Evolutionary conservation across 73 alveolate species (phyloP).

Genomic region (Effrenium voratum): DNA sequence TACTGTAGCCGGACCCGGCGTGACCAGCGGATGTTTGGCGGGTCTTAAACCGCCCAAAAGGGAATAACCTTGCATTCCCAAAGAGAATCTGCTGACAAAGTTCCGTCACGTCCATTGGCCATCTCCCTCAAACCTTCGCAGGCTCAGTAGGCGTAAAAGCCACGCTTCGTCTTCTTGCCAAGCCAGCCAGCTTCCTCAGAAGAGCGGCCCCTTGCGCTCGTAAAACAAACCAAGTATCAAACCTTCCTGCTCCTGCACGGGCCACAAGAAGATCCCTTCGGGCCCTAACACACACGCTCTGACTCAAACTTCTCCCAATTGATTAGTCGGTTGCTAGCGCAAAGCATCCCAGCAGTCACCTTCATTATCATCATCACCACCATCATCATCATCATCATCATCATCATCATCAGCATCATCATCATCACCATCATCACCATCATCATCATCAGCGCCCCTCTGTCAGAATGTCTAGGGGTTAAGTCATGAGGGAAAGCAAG

Average conservation of each 20-base stretch:
- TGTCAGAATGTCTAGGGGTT: background rate
- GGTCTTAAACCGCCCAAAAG: background rate
- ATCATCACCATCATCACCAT: background rate
- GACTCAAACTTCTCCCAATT: background rate
- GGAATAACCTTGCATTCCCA: background rate
- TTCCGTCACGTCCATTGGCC: background rate
- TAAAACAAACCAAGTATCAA: background rate
- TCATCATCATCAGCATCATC: background rate
- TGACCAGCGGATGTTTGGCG: background rate
- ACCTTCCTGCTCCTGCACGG: background rate
- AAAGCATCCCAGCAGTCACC: background rate
- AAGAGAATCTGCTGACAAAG: background rate
- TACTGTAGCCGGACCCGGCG: background rate
- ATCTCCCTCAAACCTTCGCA: background rate
- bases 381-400: no score
- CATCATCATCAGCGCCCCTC: background rate
- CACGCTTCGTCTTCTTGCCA: slow-evolving; percentile 98
- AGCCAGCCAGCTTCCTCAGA: slow-evolving; percentile 95
- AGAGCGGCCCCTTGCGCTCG: background rate
- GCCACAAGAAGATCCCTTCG: no score
- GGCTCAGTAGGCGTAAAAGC: slow-evolving; percentile 97
- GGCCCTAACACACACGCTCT: background rate
- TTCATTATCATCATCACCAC: background rate
- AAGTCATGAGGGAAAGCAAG: background rate
- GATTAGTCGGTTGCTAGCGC: background rate